Evolutionary conservation across 1,284 basidiomycete genomes (phyloP).

Genomic region (Cerrena zonata): DNA sequence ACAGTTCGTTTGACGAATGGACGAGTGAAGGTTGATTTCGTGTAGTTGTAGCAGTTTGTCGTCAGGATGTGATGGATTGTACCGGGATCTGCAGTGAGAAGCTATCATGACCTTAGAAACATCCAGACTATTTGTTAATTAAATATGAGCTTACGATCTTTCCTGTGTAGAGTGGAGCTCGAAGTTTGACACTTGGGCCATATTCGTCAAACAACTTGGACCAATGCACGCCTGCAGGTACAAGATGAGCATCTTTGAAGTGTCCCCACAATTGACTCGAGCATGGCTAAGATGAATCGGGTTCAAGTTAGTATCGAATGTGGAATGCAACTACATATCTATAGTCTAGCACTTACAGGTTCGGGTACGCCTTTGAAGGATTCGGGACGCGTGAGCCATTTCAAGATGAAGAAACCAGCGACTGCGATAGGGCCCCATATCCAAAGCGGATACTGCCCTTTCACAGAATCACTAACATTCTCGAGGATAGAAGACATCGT

Average conservation of each 20-base stretch:
- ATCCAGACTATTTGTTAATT: not conserved
- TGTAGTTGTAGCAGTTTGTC: not conserved
- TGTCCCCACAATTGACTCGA: not conserved
- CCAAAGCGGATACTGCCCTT: not conserved
- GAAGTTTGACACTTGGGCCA: not conserved
- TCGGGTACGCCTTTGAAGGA: not conserved
- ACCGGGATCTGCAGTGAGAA: not conserved
- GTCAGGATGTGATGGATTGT: not conserved
- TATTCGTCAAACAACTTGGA: not conserved
- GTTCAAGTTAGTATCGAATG: no score
- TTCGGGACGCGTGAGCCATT: not conserved
- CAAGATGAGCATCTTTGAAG: not conserved
- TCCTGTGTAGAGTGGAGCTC: not conserved
- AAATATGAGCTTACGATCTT: no score
- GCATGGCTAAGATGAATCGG: not conserved
- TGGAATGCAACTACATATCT: not conserved
- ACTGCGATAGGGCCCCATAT: not conserved
- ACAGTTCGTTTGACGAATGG: not conserved
- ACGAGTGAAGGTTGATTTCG: not conserved
- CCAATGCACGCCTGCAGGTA: not conserved
- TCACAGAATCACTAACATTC: not conserved
- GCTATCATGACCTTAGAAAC: not conserved
- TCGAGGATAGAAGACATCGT: not conserved
- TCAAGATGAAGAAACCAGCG: not conserved
- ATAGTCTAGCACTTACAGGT: not conserved